Evolutionary conservation across 768 basidiomycete species (phyloP).

Genomic region (Tricholoma flavovirens): DNA sequence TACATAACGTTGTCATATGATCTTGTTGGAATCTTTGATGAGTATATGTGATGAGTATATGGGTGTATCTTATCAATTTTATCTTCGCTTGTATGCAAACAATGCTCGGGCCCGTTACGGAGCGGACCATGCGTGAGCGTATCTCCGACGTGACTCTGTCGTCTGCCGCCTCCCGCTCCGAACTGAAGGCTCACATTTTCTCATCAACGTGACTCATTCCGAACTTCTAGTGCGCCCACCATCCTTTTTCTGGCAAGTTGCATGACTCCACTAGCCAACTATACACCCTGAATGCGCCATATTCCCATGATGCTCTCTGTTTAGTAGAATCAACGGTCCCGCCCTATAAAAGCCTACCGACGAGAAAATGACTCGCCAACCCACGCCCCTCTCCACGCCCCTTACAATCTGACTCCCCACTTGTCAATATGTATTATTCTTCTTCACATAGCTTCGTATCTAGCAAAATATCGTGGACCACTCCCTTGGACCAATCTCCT

Average conservation of each 20-base stretch:
- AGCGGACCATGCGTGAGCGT: no score
- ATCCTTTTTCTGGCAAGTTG: neutral
- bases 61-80: no score
- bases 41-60: no score
- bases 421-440: neutral
- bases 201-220: conserved; percentile 1
- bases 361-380: conserved; percentile 3
- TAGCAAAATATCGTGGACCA: neutral
- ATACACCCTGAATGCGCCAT: neutral
- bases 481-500: neutral
- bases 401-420: neutral
- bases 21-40: no score
- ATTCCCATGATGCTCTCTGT: neutral
- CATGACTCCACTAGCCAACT: neutral
- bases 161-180: neutral
- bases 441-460: neutral
- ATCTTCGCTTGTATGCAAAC: neutral
- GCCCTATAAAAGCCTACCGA: neutral
- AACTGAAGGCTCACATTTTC: neutral
- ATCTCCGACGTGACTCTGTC: neutral
- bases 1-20: neutral
- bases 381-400: neutral
- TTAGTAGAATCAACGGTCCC: neutral
- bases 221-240: neutral
- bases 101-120: no score